Base-by-base conservation (phyloP, 371 early-diverging fungal genomes). In the Dichotomocladium elegans region DNA sequence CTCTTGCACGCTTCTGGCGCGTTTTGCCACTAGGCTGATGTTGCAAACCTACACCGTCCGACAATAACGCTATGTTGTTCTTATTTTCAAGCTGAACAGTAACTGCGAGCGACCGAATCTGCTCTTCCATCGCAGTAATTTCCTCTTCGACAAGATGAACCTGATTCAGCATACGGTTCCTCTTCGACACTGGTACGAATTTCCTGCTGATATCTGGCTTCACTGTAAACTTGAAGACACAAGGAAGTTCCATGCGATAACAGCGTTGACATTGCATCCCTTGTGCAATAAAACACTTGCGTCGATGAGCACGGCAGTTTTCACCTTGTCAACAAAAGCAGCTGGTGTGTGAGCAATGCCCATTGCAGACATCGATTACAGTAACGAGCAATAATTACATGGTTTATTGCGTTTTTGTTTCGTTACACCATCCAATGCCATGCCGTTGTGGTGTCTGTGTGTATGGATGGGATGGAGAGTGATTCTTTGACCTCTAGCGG, bases 261-360 rank as follows among this genome's bases (percentile, higher is more conserved):
- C 76, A 75, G 29, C 76, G 63, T 41, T 70, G 66, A 45, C 76
- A 75, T 35, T 60, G 59, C 17, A 46, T 55, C 1, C 64, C 68
- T 47, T 69, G 53, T 11, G 49, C 25, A 9, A 70, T 57, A 30
- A 65, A 63, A 48, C 76, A 75, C 55, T 70, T 69, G 22, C 76
- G 60, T 25, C 76, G 65, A 57, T 75, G 76, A 19, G 72, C 70
- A 45, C 76, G 60, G 42, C 76, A 75, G 47, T 72, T 67, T 52
- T 75, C 76, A 47, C 76, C 76, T 75, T 25, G 8, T 35, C 48
- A 34, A n/a, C n/a, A n/a, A n/a, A n/a, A n/a, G n/a, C n/a, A n/a
- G n/a, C n/a, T n/a, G n/a, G n/a, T n/a, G n/a, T n/a, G n/a, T n/a
- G n/a, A n/a, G n/a, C n/a, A n/a, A n/a, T n/a, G n/a, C n/a, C n/a